These are phyloP conservation scores for Lepiota brunneoincarnata DNA, from an alignment of 768 basidiomycete species.

Conservation along the genomic window DNA sequence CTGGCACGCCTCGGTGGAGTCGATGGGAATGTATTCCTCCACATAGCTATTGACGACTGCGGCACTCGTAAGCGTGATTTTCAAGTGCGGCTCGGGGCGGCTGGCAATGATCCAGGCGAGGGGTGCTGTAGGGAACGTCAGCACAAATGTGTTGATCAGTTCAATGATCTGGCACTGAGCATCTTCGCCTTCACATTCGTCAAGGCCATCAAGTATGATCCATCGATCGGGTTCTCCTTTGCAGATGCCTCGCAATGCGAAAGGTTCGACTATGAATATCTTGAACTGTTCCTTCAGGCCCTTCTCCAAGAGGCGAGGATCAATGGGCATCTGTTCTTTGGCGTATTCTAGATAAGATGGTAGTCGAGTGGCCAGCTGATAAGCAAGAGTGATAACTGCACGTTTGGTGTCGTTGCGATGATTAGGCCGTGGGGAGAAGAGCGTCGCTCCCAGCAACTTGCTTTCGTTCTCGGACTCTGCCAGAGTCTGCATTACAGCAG, in stretches of 20 bases:
- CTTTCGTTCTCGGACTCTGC: not conserved
- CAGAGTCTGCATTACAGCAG: not conserved
- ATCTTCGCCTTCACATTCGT: not conserved
- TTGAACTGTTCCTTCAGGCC: not conserved
- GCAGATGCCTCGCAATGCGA: not conserved
- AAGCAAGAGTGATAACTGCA: not conserved
- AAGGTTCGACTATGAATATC: not conserved
- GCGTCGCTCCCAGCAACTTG: not conserved
- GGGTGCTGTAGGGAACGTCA: not conserved
- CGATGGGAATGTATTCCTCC: not conserved
- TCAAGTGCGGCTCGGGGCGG: conserved; percentile 1
- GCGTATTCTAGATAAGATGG: not conserved
- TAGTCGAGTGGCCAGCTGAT: not conserved
- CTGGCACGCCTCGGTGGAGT: not conserved
- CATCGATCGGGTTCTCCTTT: not conserved
- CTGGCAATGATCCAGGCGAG: not conserved
- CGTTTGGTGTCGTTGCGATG: not conserved
- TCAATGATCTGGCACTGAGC: not conserved
- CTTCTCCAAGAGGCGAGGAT: conserved; percentile 3
- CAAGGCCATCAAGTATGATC: not conserved
- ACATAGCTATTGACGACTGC: not conserved
- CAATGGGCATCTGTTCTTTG: not conserved
- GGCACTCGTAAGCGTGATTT: not conserved
- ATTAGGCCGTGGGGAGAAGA: not conserved
- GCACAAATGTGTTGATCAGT: not conserved